Evolutionary conservation across 2,329 filamentous ascomycete genomes (phyloP), one percentile per base, ranked within the genome.

Genomic region (Metarhizium brunneum): DNA sequence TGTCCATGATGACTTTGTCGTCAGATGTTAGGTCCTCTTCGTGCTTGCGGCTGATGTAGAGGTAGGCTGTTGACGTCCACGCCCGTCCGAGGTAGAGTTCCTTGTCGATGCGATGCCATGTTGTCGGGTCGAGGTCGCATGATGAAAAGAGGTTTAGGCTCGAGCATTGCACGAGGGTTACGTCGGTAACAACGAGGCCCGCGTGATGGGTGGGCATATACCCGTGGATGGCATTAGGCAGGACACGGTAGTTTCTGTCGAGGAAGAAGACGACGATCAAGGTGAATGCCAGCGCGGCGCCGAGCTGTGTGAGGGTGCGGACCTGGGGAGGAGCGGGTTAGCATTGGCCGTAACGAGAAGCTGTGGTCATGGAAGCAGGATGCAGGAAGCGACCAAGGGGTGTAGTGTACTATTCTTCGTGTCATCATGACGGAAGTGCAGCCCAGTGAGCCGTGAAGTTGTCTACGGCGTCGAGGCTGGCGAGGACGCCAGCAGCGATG

Each of bases 71-170:
- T 32, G 83, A 82, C 47, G 88, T 78, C 83, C 89, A 90, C 53
- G 84, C 81, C 57, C 81, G 82, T 58, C 83, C 83, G 18, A 96
- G 80, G 67, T 90, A 94, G 0, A 96, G 79, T 66, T 96, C 90
- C 73, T 96, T 96, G 61, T 95, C 88, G 59, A 96, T 77, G 51
- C 88, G 86, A 63, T 90, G 85, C 92, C 92, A 96, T 59, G 73
- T 66, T 56, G 81, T 76, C 47, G 83, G 63, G 65, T 94, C 86
- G 59, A 94, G 81, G 59, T 84, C 84, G 73, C 90, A 95, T 48
- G 81, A 86, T 4, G 87, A 86, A 57, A 92, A 86, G 35, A 82
- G 67, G 66, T 92, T 94, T 53, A 94, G 64, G 13, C 79, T 79
- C 8, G 87, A 90, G 72, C 92, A 96, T 53, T 80, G 86, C 18